Evolutionary conservation across 1,284 basidiomycete genomes (phyloP).

Genomic region (Apiotrichum sp.): DNA sequence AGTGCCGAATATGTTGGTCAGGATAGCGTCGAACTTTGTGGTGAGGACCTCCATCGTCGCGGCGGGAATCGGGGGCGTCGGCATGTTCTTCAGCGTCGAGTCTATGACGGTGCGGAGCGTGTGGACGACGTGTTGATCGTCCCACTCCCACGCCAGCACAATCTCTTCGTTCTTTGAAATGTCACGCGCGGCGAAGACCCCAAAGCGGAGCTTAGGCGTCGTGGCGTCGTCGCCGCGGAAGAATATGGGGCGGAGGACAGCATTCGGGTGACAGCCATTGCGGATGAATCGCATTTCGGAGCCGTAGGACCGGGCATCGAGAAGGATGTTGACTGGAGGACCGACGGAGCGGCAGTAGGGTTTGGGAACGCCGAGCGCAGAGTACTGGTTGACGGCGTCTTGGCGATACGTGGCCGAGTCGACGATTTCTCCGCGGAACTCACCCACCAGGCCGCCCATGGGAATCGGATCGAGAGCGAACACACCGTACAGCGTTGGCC

Average conservation of each 20-base stretch:
- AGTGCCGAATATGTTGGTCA: slow-evolving; percentile 64
- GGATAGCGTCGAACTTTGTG: slow-evolving; percentile 61
- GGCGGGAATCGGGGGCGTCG: slow-evolving; percentile 16
- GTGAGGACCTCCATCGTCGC: slow-evolving; percentile 41
- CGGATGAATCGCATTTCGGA: slow-evolving; percentile 68
- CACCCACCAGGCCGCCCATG: slow-evolving; percentile 39
- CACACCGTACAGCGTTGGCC: slow-evolving; percentile 43
- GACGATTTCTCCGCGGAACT: slow-evolving; percentile 41
- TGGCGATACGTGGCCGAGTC: slow-evolving; percentile 39
- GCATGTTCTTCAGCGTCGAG: slow-evolving; percentile 20
- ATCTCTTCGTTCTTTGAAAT: slow-evolving; percentile 79
- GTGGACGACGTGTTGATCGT: slow-evolving; percentile 84
- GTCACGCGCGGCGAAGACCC: slow-evolving; percentile 72
- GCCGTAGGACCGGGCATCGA: slow-evolving; percentile 78
- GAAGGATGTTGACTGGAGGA: slow-evolving; percentile 68
- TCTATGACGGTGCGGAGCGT: slow-evolving; percentile 49
- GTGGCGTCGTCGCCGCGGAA: slow-evolving; percentile 24
- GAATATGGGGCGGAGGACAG: slow-evolving; percentile 71
- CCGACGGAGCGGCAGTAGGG: slow-evolving; percentile 72
- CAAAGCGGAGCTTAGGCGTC: slow-evolving; percentile 60
- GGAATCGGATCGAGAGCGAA: slow-evolving; percentile 28
- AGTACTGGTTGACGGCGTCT: slow-evolving; percentile 55
- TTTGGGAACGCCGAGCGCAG: slow-evolving; percentile 52
- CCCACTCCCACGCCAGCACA: slow-evolving; percentile 93
- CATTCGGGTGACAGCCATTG: slow-evolving; percentile 83